These are phyloP conservation scores for Penicillium brevicompactum DNA, from an alignment of 2,329 filamentous ascomycete genomes.

Conservation along the genomic window DNA sequence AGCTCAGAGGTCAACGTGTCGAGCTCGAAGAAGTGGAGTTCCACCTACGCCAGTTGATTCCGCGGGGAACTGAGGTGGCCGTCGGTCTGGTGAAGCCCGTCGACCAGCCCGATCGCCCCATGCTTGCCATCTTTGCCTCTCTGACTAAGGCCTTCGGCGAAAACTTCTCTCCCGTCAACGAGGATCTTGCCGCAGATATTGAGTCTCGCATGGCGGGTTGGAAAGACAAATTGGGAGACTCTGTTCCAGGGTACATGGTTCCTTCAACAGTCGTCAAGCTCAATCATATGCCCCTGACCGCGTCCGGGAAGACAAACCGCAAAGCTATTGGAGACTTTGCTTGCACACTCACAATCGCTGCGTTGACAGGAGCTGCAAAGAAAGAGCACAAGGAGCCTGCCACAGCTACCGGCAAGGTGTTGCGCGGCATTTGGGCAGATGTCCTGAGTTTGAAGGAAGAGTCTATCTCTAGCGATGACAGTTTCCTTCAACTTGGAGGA, in stretches of 20 bases:
- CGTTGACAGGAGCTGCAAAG: constrained; percentile 1
- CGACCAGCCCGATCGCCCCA: constrained; percentile 7
- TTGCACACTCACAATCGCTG: constrained; percentile 3
- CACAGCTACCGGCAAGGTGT: not conserved
- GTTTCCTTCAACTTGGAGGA: constrained; percentile 12
- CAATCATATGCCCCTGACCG: constrained; percentile 8
- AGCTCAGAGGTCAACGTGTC: not conserved
- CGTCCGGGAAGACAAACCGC: constrained; percentile 14
- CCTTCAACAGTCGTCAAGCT: constrained; percentile 9
- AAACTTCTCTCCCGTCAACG: constrained; percentile 1
- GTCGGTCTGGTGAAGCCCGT: constrained; percentile 9
- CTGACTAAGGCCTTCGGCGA: constrained; percentile 8
- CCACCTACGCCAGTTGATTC: constrained; percentile 1
- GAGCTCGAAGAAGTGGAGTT: constrained; percentile 1
- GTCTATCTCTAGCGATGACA: constrained; percentile 6
- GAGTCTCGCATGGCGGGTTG: constrained; percentile 6
- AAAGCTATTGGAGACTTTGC: constrained; percentile 7
- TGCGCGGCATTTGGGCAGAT: constrained; percentile 10
- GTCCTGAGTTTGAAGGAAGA: not conserved
- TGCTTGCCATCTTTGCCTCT: constrained; percentile 13
- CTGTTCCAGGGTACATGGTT: constrained; percentile 14
- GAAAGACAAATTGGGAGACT: constrained; percentile 2
- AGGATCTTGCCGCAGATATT: not conserved
- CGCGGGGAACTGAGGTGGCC: not conserved
- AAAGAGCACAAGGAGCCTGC: constrained; percentile 8